Evolutionary conservation across 306 rosid genomes (phyloP), one percentile per base, ranked within the genome.

Genomic region (peach (Prunus persica)): DNA sequence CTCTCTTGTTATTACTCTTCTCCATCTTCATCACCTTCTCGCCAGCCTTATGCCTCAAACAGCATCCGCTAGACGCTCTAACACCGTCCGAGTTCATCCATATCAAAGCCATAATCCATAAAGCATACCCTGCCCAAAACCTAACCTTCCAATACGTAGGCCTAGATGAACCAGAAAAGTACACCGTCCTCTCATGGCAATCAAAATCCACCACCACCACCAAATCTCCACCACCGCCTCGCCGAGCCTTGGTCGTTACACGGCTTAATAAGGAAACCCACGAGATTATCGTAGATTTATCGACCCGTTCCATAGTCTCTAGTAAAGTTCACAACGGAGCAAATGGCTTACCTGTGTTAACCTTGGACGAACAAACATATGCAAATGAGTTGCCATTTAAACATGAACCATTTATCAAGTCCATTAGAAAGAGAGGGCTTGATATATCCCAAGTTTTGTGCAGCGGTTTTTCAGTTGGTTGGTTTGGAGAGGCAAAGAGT

Each of bases 141-240:
- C 28, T 88, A 10, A 83, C 79, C 19, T 87, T 88, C 63, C 85
- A 87, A 2, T 88, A 91, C 69, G 79, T 88, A 3, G 93, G 85
- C 13, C 75, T 91, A 14, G 90, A 87, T 66, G 91, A 91, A 8
- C 91, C 96, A 0, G 65, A 85, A 72, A 88, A 90, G 63, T 19
- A 74, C 30, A 6, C 74, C 3, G 61, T 87, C 68, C 81, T 83
- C 9, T 71, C 86, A 82, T 88, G 91, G 93, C 69, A 73, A 8
- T 86, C 87, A 58, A 62, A 64, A 51, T 54, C 81, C 55, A 5
- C 7, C 38, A 6, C 50, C 54, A 34, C 4, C 8, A 41, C 32
- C 14, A 62, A 63, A 56, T 51, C 65, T 47, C 64, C 76, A 3
- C 13, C 84, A 4, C 64, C 78, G 12, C 86, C 89, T 2, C 89